These are phyloP conservation scores for Seiridium cupressi DNA, from an alignment of 2,329 filamentous ascomycete species.

Conservation along the genomic window DNA sequence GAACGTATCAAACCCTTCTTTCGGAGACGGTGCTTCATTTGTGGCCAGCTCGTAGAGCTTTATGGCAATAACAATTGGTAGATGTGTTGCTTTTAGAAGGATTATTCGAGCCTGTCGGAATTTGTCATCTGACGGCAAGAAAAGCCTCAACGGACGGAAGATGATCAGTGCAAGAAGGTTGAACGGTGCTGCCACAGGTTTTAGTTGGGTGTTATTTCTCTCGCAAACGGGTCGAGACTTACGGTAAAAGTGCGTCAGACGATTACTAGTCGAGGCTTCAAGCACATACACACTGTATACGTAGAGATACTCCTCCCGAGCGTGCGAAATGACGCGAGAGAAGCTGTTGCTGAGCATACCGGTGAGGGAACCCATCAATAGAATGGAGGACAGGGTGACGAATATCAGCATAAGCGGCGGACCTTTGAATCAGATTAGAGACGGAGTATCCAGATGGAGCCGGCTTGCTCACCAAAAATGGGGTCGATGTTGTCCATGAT, in stretches of 20 bases:
- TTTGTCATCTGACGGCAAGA: conserved; percentile 60
- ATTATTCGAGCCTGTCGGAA: conserved; percentile 62
- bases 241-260: conserved; percentile 67
- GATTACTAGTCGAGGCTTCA: conserved; percentile 65
- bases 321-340: conserved; percentile 60
- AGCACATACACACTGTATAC: conserved; percentile 68
- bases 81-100: conserved; percentile 61
- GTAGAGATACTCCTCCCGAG: conserved; percentile 75
- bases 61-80: conserved; percentile 69
- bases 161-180: conserved; percentile 73
- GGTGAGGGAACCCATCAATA: conserved; percentile 76
- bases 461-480: conserved; percentile 40
- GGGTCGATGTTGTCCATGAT: conserved; percentile 60
- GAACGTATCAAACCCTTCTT: conserved; percentile 46
- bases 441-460: background rate
- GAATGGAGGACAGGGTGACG: conserved; percentile 73
- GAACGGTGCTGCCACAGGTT: conserved; percentile 47
- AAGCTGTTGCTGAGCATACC: conserved; percentile 78
- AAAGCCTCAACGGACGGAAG: conserved; percentile 69
- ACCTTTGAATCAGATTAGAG: conserved; percentile 22
- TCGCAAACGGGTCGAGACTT: conserved; percentile 9
- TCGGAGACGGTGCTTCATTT: conserved; percentile 29
- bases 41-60: conserved; percentile 61
- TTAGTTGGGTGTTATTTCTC: background rate
- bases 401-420: conserved; percentile 69